Percentiles rank a stretch among this genome's conserved stretches.
Conservation (phyloP, 352 stramenopile genomes). For the Globisporangium echinulatum region DNA sequence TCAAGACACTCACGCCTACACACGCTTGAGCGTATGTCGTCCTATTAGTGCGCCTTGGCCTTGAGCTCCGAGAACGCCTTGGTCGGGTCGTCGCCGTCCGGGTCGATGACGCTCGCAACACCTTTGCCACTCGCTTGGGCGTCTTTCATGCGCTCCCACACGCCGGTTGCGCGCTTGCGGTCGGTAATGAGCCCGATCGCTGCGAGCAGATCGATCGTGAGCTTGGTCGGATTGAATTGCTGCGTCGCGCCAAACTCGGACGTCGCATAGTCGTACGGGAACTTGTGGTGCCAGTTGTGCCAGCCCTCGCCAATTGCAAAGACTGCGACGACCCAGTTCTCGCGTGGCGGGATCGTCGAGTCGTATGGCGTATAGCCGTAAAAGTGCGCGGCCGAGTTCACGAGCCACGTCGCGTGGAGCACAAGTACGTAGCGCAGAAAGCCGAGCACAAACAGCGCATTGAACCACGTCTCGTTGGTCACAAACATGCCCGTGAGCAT, state of each 20-base stretch:
- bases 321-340: slow-evolving; percentile 93
- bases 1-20: too few relatives aligned
- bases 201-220: slow-evolving; percentile 94
- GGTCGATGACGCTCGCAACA: slow-evolving; percentile 31
- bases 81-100: not conserved
- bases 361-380: slow-evolving; percentile 98
- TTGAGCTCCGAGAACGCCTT: too few relatives aligned
- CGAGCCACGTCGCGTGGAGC: slow-evolving; percentile 97
- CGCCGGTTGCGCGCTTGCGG: slow-evolving; percentile 87
- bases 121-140: slow-evolving; percentile 24
- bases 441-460: slow-evolving; percentile 94
- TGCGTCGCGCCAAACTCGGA: slow-evolving; percentile 93
- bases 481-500: slow-evolving; percentile 79
- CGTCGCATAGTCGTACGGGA: slow-evolving; percentile 98
- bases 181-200: slow-evolving; percentile 90
- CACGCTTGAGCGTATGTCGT: too few relatives aligned
- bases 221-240: slow-evolving; percentile 98
- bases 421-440: slow-evolving; percentile 93
- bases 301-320: slow-evolving; percentile 94
- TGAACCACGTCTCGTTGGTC: slow-evolving; percentile 88
- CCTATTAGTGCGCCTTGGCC: too few relatives aligned
- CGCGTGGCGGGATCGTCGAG: slow-evolving; percentile 88
- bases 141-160: slow-evolving; percentile 91
- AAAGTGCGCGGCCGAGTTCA: slow-evolving; percentile 98
- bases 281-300: slow-evolving; percentile 99